Evolutionary conservation across 331 rosid species (phyloP).

Genomic region (Ulmus americana): DNA sequence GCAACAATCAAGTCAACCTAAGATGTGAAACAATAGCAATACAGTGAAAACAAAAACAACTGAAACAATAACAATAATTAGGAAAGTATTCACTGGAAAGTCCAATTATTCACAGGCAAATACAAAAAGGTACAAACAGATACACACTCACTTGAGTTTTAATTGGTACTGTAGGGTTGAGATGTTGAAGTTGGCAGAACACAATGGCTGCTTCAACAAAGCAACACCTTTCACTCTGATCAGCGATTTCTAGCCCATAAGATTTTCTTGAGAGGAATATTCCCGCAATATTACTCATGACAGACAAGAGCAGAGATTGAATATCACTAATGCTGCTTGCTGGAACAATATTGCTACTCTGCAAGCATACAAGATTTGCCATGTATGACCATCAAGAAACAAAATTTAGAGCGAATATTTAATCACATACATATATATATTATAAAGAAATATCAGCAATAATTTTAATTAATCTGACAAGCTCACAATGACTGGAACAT

Average conservation of each 20-base stretch:
- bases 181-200: constrained; percentile 94
- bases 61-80: background rate
- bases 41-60: constrained; percentile 5
- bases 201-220: constrained; percentile 74
- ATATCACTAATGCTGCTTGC: constrained; percentile 53
- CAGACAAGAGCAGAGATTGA: constrained; percentile 71
- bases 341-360: constrained; percentile 50
- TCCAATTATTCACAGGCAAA: constrained; percentile 15
- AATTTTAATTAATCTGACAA: no score
- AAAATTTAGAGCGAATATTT: background rate
- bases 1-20: constrained; percentile 95
- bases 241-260: constrained; percentile 42
- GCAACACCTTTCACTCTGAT: constrained; percentile 64
- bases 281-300: constrained; percentile 66
- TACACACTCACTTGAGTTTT: constrained; percentile 63
- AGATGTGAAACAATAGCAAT: constrained; percentile 24
- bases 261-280: constrained; percentile 47
- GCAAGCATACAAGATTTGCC: constrained; percentile 30
- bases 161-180: constrained; percentile 44
- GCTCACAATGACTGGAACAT: no score
- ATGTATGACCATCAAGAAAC: constrained; percentile 22
- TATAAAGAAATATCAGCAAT: no score
- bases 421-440: no score
- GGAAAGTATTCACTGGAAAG: constrained; percentile 15
- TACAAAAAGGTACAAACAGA: background rate